These are phyloP conservation scores for Colletotrichum sp. DNA, from an alignment of 2,329 filamentous ascomycete species.

Conservation along the genomic window DNA sequence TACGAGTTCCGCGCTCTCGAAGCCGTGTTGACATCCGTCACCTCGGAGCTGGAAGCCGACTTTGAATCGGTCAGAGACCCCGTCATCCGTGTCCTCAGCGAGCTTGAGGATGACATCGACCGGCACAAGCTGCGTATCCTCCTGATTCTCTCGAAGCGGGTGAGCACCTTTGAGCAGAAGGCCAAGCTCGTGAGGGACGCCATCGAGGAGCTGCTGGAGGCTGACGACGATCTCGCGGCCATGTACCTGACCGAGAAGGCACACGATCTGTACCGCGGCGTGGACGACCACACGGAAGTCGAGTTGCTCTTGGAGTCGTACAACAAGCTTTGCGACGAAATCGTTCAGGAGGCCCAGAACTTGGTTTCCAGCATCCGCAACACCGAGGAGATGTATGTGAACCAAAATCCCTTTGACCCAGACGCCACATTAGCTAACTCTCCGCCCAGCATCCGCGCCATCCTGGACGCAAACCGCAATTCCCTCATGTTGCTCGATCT, in stretches of 20 bases:
- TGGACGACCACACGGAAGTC: conserved; percentile 93
- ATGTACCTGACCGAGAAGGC: conserved; percentile 97
- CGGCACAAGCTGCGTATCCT: conserved; percentile 90
- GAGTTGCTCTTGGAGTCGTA: conserved; percentile 98
- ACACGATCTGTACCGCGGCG: conserved; percentile 72
- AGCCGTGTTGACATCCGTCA: conserved; percentile 93
- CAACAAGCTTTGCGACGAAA: conserved; percentile 97
- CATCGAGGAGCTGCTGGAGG: conserved; percentile 93
- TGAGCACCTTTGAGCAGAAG: conserved; percentile 98
- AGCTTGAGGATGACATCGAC: conserved; percentile 96
- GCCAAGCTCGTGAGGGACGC: conserved; percentile 92
- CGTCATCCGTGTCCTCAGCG: conserved; percentile 84
- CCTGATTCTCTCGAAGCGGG: conserved; percentile 91
- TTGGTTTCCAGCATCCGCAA: conserved; percentile 94
- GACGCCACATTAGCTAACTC: conserved; percentile 27
- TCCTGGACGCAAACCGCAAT: conserved; percentile 97
- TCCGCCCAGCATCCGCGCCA: conserved; percentile 79
- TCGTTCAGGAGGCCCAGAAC: conserved; percentile 93
- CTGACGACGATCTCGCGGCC: conserved; percentile 89
- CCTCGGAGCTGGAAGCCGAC: conserved; percentile 88
- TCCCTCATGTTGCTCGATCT: conserved; percentile 96
- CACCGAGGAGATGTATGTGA: conserved; percentile 91
- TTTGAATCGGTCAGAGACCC: conserved; percentile 94
- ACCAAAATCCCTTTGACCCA: background rate
- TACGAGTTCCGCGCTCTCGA: conserved; percentile 98